Evolutionary conservation across 345 rosid species (phyloP).

Genomic region (Hibiscus tridactylites): DNA sequence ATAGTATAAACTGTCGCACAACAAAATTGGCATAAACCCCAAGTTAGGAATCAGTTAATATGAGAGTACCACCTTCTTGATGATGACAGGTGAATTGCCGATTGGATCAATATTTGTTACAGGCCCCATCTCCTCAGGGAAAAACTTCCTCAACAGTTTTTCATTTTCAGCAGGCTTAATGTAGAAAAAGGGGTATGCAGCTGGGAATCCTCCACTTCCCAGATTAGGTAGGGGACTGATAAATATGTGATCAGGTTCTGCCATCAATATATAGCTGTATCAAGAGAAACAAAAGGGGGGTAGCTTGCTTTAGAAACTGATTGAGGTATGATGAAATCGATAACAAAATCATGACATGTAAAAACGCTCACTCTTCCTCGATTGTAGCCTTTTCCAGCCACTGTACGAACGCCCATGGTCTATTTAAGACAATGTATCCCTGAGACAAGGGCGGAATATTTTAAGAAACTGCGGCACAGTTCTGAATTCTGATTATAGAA

Average conservation of each 20-base stretch:
- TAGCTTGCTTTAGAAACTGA: conserved; percentile 1
- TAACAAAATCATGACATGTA: conserved; percentile 2
- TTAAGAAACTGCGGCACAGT: neutral
- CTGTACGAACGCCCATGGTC: conserved; percentile 99
- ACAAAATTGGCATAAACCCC: neutral
- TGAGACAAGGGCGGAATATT: conserved; percentile 21
- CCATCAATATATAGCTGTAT: conserved; percentile 82
- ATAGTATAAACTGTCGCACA: neutral
- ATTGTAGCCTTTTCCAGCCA: conserved; percentile 91
- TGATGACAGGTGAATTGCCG: conserved; percentile 86
- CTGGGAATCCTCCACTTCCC: conserved; percentile 61
- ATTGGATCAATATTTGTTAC: conserved; percentile 70
- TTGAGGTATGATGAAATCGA: neutral
- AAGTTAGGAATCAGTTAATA: neutral
- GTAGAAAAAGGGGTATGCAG: conserved; percentile 86
- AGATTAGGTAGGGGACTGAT: conserved; percentile 76
- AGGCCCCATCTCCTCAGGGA: conserved; percentile 66
- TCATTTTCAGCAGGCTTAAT: conserved; percentile 56
- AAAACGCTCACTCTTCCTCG: conserved; percentile 72
- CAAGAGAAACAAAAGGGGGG: neutral
- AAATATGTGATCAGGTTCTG: conserved; percentile 92
- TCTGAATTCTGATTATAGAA: neutral
- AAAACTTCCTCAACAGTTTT: conserved; percentile 55
- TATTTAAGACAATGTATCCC: conserved; percentile 93
- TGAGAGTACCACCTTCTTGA: conserved; percentile 46